Evolutionary conservation across 345 rosid species (phyloP).

Genomic region (Pugionium dolabratum): DNA sequence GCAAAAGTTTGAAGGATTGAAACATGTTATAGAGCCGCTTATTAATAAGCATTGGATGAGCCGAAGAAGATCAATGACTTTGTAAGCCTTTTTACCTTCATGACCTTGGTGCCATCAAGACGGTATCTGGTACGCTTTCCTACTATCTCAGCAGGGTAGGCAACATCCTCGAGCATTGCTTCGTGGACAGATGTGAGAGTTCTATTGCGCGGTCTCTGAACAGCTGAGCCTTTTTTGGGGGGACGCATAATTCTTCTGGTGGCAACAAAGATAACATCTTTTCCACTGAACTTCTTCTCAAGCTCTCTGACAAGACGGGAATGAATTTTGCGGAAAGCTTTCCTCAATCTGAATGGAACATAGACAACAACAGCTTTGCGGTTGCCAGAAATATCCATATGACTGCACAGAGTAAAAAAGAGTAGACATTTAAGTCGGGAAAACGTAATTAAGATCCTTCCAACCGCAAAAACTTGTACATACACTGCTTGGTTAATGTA

Average conservation of each 20-base stretch:
- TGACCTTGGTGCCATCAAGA: slow-evolving; percentile 75
- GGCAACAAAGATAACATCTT: slow-evolving; percentile 75
- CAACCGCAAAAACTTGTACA: background rate
- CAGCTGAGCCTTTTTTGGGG: slow-evolving; percentile 95
- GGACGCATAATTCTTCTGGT: slow-evolving; percentile 80
- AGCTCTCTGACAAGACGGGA: slow-evolving; percentile 81
- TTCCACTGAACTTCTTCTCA: slow-evolving; percentile 95
- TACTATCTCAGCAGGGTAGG: slow-evolving; percentile 88
- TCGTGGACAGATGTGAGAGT: slow-evolving; percentile 84
- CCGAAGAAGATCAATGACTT: background rate
- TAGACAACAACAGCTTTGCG: slow-evolving; percentile 83
- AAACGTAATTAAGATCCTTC: background rate
- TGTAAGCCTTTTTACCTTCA: slow-evolving; percentile 48
- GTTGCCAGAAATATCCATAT: slow-evolving; percentile 66
- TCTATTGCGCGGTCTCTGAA: slow-evolving; percentile 74
- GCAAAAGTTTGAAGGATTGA: background rate
- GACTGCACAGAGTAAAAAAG: slow-evolving; percentile 45
- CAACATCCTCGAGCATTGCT: slow-evolving; percentile 81
- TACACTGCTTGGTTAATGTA: slow-evolving; percentile 78
- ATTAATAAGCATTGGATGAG: background rate
- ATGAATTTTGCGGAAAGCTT: slow-evolving; percentile 84
- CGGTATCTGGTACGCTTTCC: slow-evolving; percentile 78
- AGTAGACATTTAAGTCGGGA: background rate
- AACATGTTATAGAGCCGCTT: background rate
- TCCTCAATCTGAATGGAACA: slow-evolving; percentile 83